phyloP scores from a whole-genome alignment of 192 early-diverging fungal genomes.

The Powellomyces hirtus region DNA sequence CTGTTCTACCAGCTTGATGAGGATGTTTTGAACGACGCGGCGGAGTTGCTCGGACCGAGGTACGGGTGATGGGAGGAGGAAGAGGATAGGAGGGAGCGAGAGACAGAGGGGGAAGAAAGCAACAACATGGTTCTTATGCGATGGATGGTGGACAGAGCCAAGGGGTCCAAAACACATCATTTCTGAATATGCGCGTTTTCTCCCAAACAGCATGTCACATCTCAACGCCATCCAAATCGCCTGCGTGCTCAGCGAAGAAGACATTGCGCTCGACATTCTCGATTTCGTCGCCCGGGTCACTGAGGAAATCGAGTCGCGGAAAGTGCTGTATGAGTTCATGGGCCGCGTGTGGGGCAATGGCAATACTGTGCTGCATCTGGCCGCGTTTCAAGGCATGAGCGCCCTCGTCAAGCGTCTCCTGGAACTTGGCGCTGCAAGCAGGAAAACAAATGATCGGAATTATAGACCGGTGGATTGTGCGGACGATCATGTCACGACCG shows the following conservation, averaged over 20 bases:
- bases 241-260: conserved; percentile 63
- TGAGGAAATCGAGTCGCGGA: conserved; percentile 58
- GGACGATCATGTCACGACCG: conserved; percentile 56
- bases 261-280: conserved; percentile 59
- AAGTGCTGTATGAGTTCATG: conserved; percentile 67
- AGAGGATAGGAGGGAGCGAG: too few species aligned
- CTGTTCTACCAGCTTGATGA: conserved; percentile 53
- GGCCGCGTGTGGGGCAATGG: conserved; percentile 67
- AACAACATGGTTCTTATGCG: too few species aligned
- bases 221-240: conserved; percentile 66
- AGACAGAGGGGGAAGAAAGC: too few species aligned
- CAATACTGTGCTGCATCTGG: conserved; percentile 64
- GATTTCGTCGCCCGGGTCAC: conserved; percentile 56
- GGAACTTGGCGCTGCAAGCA: conserved; percentile 48
- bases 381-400: conserved; percentile 63
- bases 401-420: conserved; percentile 58
- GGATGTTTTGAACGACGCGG: conserved; percentile 58
- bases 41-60: conserved; percentile 57
- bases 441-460: conserved; percentile 57
- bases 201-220: conserved; percentile 21
- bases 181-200: too few species aligned
- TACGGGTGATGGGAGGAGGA: too few species aligned
- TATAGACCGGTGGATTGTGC: conserved; percentile 70
- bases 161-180: too few species aligned
- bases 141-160: too few species aligned